Conservation (phyloP, 441 rosid species). For the Gossypium davidsonii region DNA sequence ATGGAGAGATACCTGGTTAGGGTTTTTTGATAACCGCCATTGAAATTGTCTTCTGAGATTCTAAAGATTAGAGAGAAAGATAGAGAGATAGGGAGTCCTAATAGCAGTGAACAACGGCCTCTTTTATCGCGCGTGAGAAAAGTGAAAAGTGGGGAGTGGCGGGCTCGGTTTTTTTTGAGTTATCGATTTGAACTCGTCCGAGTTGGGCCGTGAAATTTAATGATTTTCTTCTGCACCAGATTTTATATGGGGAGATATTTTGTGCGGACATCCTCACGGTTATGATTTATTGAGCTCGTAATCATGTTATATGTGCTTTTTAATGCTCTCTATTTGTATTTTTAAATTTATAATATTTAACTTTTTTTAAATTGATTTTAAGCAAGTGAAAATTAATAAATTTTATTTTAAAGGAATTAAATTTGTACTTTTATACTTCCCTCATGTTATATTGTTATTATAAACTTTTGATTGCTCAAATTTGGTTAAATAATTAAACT, state of each 20-base stretch:
- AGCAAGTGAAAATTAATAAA: no score
- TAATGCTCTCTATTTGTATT: no score
- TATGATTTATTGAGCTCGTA: background rate
- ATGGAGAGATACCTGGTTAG: constrained; percentile 21
- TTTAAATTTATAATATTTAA: no score
- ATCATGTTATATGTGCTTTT: background rate
- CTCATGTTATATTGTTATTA: no score
- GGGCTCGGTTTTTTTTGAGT: background rate
- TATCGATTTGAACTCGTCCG: constrained; percentile 13
- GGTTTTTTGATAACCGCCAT: constrained; percentile 32
- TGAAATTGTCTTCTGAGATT: constrained; percentile 18
- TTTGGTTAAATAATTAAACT: no score
- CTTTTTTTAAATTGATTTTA: no score
- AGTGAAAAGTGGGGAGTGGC: background rate
- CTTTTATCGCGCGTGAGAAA: constrained; percentile 3
- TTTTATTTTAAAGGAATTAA: no score
- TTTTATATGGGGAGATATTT: background rate
- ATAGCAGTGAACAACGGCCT: constrained; percentile 8
- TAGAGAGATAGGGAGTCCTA: background rate
- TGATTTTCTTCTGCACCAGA: background rate
- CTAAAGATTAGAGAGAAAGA: background rate
- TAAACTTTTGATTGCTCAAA: no score
- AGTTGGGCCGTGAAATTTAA: background rate
- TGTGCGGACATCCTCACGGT: background rate
- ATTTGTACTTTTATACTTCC: no score